A percentile compares a stretch with the other conserved stretches of the same genome.
These are phyloP conservation scores for Tetrapisispora iriomotensis DNA, from an alignment of 805 yeast species.

Conservation along the genomic window DNA sequence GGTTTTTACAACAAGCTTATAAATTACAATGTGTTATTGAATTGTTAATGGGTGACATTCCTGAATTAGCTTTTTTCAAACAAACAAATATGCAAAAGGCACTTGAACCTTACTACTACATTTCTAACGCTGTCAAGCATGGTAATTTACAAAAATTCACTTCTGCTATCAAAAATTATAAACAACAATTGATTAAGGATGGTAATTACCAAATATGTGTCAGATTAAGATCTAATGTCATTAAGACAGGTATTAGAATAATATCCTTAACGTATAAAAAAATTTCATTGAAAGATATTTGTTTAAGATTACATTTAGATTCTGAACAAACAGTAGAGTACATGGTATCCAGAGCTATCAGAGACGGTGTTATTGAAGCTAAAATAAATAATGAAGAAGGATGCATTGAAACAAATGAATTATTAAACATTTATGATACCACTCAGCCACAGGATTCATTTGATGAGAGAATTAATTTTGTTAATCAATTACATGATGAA, in stretches of 20 bases:
- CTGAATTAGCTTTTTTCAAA: constrained; percentile 74
- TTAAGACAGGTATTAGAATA: constrained; percentile 92
- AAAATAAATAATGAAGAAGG: constrained; percentile 84
- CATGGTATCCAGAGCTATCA: constrained; percentile 90
- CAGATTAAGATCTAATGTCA: constrained; percentile 90
- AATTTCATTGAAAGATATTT: constrained; percentile 87
- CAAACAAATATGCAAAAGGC: constrained; percentile 50
- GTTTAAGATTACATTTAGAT: constrained; percentile 83
- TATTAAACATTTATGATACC: constrained; percentile 79
- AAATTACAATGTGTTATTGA: constrained; percentile 84
- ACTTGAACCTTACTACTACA: constrained; percentile 71
- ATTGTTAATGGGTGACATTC: constrained; percentile 92
- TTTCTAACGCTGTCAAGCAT: constrained; percentile 81
- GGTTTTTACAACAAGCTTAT: constrained; percentile 82
- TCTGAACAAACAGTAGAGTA: constrained; percentile 95
- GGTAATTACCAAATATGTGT: constrained; percentile 76
- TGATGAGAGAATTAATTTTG: constrained; percentile 89
- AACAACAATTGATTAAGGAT: constrained; percentile 55
- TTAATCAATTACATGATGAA: constrained; percentile 82
- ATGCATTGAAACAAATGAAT: constrained; percentile 81
- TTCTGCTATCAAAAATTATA: constrained; percentile 55
- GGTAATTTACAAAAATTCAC: constrained; percentile 84
- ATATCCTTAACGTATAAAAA: constrained; percentile 84
- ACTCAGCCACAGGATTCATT: constrained; percentile 76
- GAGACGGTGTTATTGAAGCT: constrained; percentile 97